Evolutionary conservation across 371 early-diverging fungal genomes (phyloP).

Genomic region (Mortierella sp.): DNA sequence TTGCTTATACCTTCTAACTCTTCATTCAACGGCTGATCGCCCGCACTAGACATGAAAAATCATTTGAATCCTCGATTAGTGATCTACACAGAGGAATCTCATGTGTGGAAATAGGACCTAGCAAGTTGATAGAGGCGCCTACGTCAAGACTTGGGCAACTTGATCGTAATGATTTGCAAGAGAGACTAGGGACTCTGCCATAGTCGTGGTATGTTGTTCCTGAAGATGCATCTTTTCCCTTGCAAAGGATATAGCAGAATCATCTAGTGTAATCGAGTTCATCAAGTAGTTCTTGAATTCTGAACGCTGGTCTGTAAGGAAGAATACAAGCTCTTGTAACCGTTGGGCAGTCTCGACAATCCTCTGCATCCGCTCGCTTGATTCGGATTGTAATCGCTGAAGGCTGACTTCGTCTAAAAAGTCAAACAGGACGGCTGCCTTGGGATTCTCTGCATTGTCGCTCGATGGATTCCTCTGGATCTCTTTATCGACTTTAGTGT

Average conservation of each 20-base stretch:
- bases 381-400: constrained; percentile 26
- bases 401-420: constrained; percentile 46
- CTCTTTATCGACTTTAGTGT: constrained; percentile 34
- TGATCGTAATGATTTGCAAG: constrained; percentile 56
- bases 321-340: constrained; percentile 22
- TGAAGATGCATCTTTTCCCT: constrained; percentile 51
- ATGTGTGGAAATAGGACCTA: not conserved
- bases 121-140: constrained; percentile 3
- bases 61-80: constrained; percentile 5
- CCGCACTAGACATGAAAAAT: constrained; percentile 14
- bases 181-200: constrained; percentile 54
- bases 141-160: constrained; percentile 53
- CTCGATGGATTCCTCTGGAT: constrained; percentile 26
- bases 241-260: constrained; percentile 51
- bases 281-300: constrained; percentile 34
- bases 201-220: constrained; percentile 47
- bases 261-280: constrained; percentile 48
- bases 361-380: constrained; percentile 21
- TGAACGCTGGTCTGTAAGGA: constrained; percentile 20
- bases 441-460: not conserved
- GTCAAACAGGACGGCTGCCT: constrained; percentile 26
- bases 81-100: constrained; percentile 3
- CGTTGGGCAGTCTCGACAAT: constrained; percentile 19
- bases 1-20: constrained; percentile 27
- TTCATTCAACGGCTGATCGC: constrained; percentile 38